Base-by-base conservation (phyloP, 345 rosid species). In the Conringia planisiliqua region DNA sequence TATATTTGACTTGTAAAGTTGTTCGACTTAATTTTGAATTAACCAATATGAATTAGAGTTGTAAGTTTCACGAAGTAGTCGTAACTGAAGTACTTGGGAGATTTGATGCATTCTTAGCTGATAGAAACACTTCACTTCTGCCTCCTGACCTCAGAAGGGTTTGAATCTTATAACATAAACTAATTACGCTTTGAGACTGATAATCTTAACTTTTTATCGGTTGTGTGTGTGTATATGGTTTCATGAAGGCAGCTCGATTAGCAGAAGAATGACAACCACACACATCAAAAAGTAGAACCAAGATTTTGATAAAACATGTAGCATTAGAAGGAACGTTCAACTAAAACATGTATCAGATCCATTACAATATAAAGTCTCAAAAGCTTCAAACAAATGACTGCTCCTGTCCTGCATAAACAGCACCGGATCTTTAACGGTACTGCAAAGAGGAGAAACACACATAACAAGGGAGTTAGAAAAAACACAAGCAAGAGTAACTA, bases 141-240 rank as follows among this genome's bases (percentile, higher is more conserved):
- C 89, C 90, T 75, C 97, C 99, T 50, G 99, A 92, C 81, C 76
- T 79, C 60, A 85, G 99, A 87, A 85, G 64, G 93, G 99, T 95
- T 66, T 77, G 62, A 52, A 35, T 58, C 71, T 66, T 22, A 13
- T 13, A 14, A 68, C 16, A 39, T 17, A 66, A 62, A 30, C 11
- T 29, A 62, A 10, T 27, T 7, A 43, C 57, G 13, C 42, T 66
- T 59, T 58, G 18, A 68, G 20, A 47, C 33, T 17, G 7, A 59
- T 24, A 18, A 12, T 11, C 22, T 16, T 32, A 39, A 12, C 10
- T 69, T 0, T 68, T 22, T 68, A 70, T 62, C 55, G 69, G 44
- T 20, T 22, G 26, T 76, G 50, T 51, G 72, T 59, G 24, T 22
- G 1, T 22, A n/a, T n/a, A n/a, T 22, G 24, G 24, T 22, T 22